Base-by-base conservation (phyloP, 2,329 filamentous ascomycete species). In the Botrytis fabae region DNA sequence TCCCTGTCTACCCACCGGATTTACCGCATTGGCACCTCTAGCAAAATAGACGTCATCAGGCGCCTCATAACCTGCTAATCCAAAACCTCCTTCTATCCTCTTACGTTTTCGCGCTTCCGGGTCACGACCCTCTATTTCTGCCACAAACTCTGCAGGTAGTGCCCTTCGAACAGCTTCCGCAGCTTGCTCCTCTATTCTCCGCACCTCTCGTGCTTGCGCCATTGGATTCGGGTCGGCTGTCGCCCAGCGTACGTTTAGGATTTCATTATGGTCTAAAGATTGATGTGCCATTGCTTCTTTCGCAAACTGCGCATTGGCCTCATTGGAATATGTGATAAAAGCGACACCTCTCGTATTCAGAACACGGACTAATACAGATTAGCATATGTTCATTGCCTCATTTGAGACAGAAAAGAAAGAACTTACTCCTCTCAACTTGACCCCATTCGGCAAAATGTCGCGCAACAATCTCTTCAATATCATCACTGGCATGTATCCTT, bases 401-500 rank as follows among this genome's bases (percentile, higher is more conserved):
- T 32, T 28, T n/a, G 20, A 60, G 25, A 60, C 20, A 61, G 28
- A 25, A 54, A n/a, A 38, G 32, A n/a, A 48, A 70, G 38, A 54
- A 80, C 82, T 78, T 81, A 84, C 80, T 91, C 62, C 96, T 89
- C 81, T 98, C 95, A 68, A 99, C 86, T 79, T 95, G 92, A 0
- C 96, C 96, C 95, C 95, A 99, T 87, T 99, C 96, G 38, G 94
- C 92, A 81, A 98, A 98, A 83, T 99, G 96, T 22, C 97, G 88
- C 44, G 95, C 91, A 9, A 98, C 95, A 51, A 98, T 89, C 83
- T 99, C 96, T 81, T 99, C 95, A 75, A 98, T 98, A 80, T 98
- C 95, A 82, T 98, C 96, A 20, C 92, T 95, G 51, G 97, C 95
- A 82, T 98, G 94, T 81, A 99, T 98, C 65, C 95, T 87, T 8